Conservation (phyloP, 192 early-diverging fungal species). For the Backusella sp. region DNA sequence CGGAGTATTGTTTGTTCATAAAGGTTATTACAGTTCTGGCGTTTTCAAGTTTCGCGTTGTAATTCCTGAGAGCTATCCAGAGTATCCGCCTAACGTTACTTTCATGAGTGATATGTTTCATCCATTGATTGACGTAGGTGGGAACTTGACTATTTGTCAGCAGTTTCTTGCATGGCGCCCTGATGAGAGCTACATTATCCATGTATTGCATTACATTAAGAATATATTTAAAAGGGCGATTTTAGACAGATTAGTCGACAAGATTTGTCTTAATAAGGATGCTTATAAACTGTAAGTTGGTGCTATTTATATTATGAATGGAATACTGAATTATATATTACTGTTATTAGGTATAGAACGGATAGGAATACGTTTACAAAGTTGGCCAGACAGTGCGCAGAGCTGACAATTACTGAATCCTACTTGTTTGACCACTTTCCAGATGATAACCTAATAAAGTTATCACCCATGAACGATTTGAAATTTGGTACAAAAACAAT, state of each 20-base stretch:
- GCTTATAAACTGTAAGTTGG: constrained; percentile 57
- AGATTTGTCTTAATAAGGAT: constrained; percentile 62
- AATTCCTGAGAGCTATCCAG: constrained; percentile 82
- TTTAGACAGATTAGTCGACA: constrained; percentile 59
- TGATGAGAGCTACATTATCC: constrained; percentile 81
- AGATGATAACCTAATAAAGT: constrained; percentile 57
- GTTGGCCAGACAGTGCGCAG: constrained; percentile 71
- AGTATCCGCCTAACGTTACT: constrained; percentile 62
- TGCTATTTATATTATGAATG: not conserved
- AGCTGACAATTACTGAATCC: constrained; percentile 65
- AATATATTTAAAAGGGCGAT: constrained; percentile 83
- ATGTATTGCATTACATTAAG: constrained; percentile 87
- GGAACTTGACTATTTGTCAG: constrained; percentile 66
- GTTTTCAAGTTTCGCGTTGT: constrained; percentile 87
- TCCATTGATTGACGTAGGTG: constrained; percentile 77
- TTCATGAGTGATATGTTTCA: constrained; percentile 83
- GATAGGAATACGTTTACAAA: constrained; percentile 61
- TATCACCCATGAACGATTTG: constrained; percentile 52
- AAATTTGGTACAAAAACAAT: constrained; percentile 42
- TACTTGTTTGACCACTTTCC: constrained; percentile 57
- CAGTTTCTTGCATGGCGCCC: constrained; percentile 86
- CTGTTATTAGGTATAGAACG: constrained; percentile 46
- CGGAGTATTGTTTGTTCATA: constrained; percentile 85
- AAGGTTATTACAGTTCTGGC: constrained; percentile 86
- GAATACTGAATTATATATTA: not conserved